Evolutionary conservation across 2,329 filamentous ascomycete species (phyloP).

Genomic region (Plectosphaerella sp.): DNA sequence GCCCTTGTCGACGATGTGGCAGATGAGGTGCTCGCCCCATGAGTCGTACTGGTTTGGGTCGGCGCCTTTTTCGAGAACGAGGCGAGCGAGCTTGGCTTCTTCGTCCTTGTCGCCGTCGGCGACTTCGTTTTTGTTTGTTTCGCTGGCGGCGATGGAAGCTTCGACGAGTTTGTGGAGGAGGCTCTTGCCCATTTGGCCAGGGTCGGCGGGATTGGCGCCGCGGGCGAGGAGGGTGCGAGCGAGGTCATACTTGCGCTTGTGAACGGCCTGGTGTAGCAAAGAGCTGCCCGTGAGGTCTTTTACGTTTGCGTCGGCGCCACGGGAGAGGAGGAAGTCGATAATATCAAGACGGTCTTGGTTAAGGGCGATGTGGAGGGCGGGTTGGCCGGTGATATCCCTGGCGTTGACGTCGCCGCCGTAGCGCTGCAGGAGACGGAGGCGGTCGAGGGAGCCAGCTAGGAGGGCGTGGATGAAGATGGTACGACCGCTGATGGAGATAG

Average conservation of each 20-base stretch:
- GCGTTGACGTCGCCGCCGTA: constrained; percentile 22
- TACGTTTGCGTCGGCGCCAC: constrained; percentile 25
- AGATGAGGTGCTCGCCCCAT: constrained; percentile 19
- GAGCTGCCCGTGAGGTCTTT: constrained; percentile 23
- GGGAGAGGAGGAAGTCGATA: constrained; percentile 25
- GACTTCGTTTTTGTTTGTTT: background rate
- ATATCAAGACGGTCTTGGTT: constrained; percentile 23
- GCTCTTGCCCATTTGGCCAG: background rate
- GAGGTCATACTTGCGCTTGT: constrained; percentile 17
- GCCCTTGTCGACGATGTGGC: constrained; percentile 6
- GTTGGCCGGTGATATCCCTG: constrained; percentile 11
- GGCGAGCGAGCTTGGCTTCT: constrained; percentile 3
- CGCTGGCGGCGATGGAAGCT: constrained; percentile 3
- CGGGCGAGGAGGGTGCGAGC: constrained; percentile 11
- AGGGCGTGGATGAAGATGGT: constrained; percentile 23
- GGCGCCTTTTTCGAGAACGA: constrained; percentile 6
- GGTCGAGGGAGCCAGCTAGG: constrained; percentile 9
- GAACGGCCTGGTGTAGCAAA: constrained; percentile 26
- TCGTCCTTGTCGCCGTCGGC: background rate
- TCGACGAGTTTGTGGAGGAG: background rate
- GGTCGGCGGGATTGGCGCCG: constrained; percentile 14
- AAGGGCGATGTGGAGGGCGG: constrained; percentile 18
- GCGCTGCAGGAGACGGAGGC: constrained; percentile 8
- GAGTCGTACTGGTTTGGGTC: constrained; percentile 15
- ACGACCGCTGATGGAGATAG: constrained; percentile 22